phyloP scores from a whole-genome alignment of 2,329 filamentous ascomycete species.

The Calonectria leucothoes region DNA sequence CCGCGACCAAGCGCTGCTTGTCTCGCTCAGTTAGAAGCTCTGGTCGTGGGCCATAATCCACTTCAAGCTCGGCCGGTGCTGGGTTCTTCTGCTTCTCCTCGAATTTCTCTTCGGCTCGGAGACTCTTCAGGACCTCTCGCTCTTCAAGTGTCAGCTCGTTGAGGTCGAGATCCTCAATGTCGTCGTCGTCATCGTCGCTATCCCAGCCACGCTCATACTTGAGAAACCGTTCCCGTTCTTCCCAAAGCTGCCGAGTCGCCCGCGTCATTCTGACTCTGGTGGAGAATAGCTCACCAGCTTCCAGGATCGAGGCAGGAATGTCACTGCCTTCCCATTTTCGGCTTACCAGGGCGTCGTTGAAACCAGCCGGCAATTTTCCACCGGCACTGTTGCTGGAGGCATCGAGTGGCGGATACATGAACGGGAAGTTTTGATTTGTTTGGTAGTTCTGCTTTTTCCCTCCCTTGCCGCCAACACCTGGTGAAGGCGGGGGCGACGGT shows the following conservation, averaged over 20 bases:
- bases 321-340: conserved; percentile 94
- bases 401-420: conserved; percentile 95
- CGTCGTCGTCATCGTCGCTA: conserved; percentile 57
- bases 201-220: conserved; percentile 94
- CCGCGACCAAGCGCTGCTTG: conserved; percentile 74
- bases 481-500: conserved; percentile 94
- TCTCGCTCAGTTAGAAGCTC: conserved; percentile 63
- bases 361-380: conserved; percentile 84
- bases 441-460: conserved; percentile 99
- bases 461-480: conserved; percentile 86
- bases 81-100: conserved; percentile 39
- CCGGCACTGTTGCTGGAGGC: conserved; percentile 89
- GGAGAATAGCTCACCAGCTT: conserved; percentile 93
- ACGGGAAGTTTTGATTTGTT: conserved; percentile 98
- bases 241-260: conserved; percentile 93
- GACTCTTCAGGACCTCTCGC: conserved; percentile 53
- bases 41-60: conserved; percentile 61
- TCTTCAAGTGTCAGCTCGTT: conserved; percentile 56
- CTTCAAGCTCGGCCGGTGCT: conserved; percentile 38
- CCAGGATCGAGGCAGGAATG: conserved; percentile 92
- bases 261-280: conserved; percentile 91
- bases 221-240: conserved; percentile 90
- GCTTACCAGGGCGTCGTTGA: conserved; percentile 84
- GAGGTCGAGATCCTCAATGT: conserved; percentile 61
- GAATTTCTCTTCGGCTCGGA: conserved; percentile 49